phyloP scores from a whole-genome alignment of 78 protist genomes.

The Planoprotostelium fungivorum region DNA sequence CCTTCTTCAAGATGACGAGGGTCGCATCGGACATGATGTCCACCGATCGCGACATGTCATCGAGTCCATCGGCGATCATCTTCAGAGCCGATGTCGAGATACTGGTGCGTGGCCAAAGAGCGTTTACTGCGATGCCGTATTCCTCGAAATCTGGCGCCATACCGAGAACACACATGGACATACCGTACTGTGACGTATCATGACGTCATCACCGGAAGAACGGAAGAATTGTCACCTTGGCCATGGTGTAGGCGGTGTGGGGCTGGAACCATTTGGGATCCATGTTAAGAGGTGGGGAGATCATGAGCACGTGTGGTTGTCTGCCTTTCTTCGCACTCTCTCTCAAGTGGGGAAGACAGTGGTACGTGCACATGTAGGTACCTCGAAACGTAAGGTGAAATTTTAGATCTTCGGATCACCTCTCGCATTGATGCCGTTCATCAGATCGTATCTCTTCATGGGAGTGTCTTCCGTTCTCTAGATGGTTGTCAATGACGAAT shows the following conservation, averaged over 20 bases:
- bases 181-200: slow-evolving; percentile 45
- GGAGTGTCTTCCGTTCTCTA: slow-evolving; percentile 67
- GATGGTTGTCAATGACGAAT: too few species aligned
- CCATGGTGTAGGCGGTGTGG: slow-evolving; percentile 83
- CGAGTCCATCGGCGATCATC: slow-evolving; percentile 52
- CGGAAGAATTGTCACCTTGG: slow-evolving; percentile 23
- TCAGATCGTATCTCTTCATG: slow-evolving; percentile 72
- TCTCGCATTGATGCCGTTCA: slow-evolving; percentile 72
- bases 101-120: slow-evolving; percentile 80
- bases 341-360: slow-evolving; percentile 69
- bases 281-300: slow-evolving; percentile 83
- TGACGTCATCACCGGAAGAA: not conserved
- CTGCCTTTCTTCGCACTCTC: slow-evolving; percentile 7
- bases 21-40: slow-evolving; percentile 77
- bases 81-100: slow-evolving; percentile 76
- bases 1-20: slow-evolving; percentile 55
- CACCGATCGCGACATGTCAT: slow-evolving; percentile 31
- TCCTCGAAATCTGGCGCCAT: slow-evolving; percentile 67
- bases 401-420: not conserved
- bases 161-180: slow-evolving; percentile 80
- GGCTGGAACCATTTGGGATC: slow-evolving; percentile 66
- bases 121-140: slow-evolving; percentile 35
- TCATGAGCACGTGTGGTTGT: slow-evolving; percentile 60
- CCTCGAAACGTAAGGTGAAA: slow-evolving; percentile 3
- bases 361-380: slow-evolving; percentile 64